A percentile compares a stretch with the other conserved stretches of the same genome.
Evolutionary conservation across 2,329 filamentous ascomycete genomes (phyloP).

Genomic region (Fusarium sp.): DNA sequence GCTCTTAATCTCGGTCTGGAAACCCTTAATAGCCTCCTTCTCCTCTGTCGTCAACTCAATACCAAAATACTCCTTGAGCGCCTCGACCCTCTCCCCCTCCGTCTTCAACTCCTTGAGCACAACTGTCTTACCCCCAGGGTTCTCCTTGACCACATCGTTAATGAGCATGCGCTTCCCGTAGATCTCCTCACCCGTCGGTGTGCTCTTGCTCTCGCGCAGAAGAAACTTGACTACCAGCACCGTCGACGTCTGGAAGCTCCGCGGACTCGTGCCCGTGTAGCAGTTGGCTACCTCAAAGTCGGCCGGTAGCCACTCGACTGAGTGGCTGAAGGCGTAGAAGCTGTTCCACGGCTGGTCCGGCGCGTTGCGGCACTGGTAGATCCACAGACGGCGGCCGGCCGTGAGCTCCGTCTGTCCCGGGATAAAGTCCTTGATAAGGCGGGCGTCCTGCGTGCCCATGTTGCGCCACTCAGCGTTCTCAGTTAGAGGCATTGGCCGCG

Average conservation of each 20-base stretch:
- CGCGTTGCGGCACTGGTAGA: slow-evolving; percentile 69
- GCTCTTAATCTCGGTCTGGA: slow-evolving; percentile 57
- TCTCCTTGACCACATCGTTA: slow-evolving; percentile 63
- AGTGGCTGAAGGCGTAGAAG: slow-evolving; percentile 73
- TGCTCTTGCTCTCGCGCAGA: slow-evolving; percentile 52
- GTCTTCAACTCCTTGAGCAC: slow-evolving; percentile 58
- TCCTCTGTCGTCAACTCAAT: slow-evolving; percentile 64
- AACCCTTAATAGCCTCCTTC: slow-evolving; percentile 60
- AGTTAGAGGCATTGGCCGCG: slow-evolving; percentile 65
- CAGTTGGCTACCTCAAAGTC: slow-evolving; percentile 73
- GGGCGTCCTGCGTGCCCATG: slow-evolving; percentile 66
- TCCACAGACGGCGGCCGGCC: slow-evolving; percentile 64
- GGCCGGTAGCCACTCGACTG: slow-evolving; percentile 67
- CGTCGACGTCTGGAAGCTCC: slow-evolving; percentile 64
- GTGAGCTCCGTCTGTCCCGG: slow-evolving; percentile 55
- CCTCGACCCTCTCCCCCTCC: slow-evolving; percentile 65
- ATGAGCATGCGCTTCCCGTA: slow-evolving; percentile 65
- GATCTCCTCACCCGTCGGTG: slow-evolving; percentile 58
- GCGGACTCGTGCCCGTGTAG: slow-evolving; percentile 60
- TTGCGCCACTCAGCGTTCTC: slow-evolving; percentile 57
- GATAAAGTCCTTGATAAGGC: slow-evolving; percentile 62
- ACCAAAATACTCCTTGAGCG: slow-evolving; percentile 62
- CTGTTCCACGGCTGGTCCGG: slow-evolving; percentile 64
- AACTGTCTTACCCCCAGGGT: slow-evolving; percentile 61
- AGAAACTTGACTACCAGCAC: slow-evolving; percentile 67